These are phyloP conservation scores for Phytophthora meadii DNA, from an alignment of 352 stramenopile genomes.

Conservation along the genomic window DNA sequence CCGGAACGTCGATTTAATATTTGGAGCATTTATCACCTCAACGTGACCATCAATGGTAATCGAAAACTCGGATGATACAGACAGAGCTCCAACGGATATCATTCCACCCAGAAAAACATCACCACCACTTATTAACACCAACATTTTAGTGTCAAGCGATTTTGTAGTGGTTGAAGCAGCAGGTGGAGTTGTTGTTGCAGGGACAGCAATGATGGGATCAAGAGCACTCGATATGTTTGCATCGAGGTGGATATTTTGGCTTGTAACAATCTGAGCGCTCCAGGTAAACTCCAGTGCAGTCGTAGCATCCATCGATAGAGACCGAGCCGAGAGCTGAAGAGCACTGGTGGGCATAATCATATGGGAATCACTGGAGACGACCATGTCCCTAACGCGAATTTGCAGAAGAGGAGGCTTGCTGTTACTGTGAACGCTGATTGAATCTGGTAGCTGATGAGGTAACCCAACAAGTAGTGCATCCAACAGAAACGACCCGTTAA, in stretches of 20 bases:
- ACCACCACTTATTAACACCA: constrained; percentile 58
- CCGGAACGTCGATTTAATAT: constrained; percentile 52
- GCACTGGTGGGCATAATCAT: constrained; percentile 50
- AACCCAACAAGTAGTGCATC: constrained; percentile 40
- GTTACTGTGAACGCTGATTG: constrained; percentile 24
- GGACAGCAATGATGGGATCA: constrained; percentile 22
- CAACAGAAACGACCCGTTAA: constrained; percentile 62
- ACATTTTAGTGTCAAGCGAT: constrained; percentile 37
- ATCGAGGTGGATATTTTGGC: constrained; percentile 57
- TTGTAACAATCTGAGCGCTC: constrained; percentile 50
- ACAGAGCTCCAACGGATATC: constrained; percentile 58
- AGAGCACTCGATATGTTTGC: constrained; percentile 52
- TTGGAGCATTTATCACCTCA: constrained; percentile 49
- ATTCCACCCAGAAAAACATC: constrained; percentile 62
- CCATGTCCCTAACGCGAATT: constrained; percentile 49
- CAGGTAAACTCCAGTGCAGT: constrained; percentile 48
- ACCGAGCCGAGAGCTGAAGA: constrained; percentile 45
- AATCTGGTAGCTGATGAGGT: constrained; percentile 24
- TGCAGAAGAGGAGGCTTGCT: constrained; percentile 35
- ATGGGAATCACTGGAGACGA: constrained; percentile 48
- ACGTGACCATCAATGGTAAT: constrained; percentile 58
- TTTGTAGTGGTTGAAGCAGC: constrained; percentile 9
- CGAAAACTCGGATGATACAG: constrained; percentile 55
- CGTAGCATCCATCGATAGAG: constrained; percentile 65
- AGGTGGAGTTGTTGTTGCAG: constrained; percentile 12